Evolutionary conservation across 371 early-diverging fungal genomes (phyloP), one percentile per base, ranked within the genome.

Genomic region (Lichtheimia ramosa): DNA sequence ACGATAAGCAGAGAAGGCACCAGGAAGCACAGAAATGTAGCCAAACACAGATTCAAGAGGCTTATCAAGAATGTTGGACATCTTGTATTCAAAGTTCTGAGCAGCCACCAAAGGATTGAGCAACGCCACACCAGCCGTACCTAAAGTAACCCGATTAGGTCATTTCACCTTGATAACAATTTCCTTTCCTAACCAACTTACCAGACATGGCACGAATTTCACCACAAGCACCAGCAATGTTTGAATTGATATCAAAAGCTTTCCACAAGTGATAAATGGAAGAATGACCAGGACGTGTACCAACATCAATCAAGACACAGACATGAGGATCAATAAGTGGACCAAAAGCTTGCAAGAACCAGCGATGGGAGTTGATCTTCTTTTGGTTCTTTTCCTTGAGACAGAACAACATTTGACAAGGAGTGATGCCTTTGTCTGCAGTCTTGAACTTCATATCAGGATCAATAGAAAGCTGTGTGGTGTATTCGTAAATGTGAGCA

Each of bases 291-390:
- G 97, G 96, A 58, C 90, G 88, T 5, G 97, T 97, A 15, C 97
- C 97, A 43, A 96, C 97, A 70, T 97, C 97, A 51, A 97, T 81
- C 18, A 96, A 81, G 12, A 96, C 88, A 75, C 94, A 93, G 15
- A 95, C 88, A 53, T 94, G 87, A 13, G 97, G 97, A 8, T 90
- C 79, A 59, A 97, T 70, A 53, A 95, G 66, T n/a, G 87, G 86
- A 16, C 95, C 89, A 71, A 97, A 94, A 3, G 97, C 96, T 73
- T 96, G 94, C 74, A 97, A 96, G 85, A 96, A 95, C 97, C 97
- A 97, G 46, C 96, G 90, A 72, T 97, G 97, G 6, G 96, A 95
- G 72, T 97, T 97, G 77, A 97, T 93, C 80, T 95, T 91, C 64
- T 93, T 93, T 60, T 84, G 86, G 64, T 91, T 93, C 70, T 90